Base-by-base conservation (phyloP, 192 early-diverging fungal species). In the Thoreauomyces humboldtii region DNA sequence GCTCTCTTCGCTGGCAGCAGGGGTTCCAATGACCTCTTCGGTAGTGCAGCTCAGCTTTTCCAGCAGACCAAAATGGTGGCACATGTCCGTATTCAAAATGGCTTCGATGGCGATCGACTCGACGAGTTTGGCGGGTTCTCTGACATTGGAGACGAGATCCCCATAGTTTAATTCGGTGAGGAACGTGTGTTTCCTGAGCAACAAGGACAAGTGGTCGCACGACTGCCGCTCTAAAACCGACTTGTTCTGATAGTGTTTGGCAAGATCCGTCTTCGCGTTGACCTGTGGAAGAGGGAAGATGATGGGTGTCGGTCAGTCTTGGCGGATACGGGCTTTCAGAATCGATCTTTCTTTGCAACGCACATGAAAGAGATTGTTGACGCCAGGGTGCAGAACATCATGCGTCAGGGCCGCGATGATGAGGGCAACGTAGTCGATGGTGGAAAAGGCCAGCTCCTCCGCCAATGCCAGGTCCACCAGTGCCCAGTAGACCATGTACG, bases 71-170 rank as follows among this genome's bases (percentile, higher is more conserved):
- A 92, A 97, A 69, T 97, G 95, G 9, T 88, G 84, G 1, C 81
- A 75, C 95, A 97, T 97, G 68, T 97, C 95, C 0, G 95, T 97
- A 19, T 87, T 83, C 36, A 97, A 78, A 58, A 97, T 92, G 37
- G 85, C 88, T 62, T 90, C 88, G 17, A 77, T 68, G 58, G 89
- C 84, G 12, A 78, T 64, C 2, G 47, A 48, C 19, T 72, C 67
- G 32, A 87, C 68, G 35, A 74, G 52, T 2, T 57, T 59, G 7
- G 72, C 67, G 5, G 71, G 34, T 21, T 42, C 43, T 17, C 22
- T n/a, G 29, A 52, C 5, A 21, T 69, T 35, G 15, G 19, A 22
- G 9, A 45, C 48, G 12, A 24, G 6, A 34, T 60, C 67, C 5
- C 51, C 46, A 42, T 68, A 67, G 25, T 34, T 27, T 4, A 77